These are phyloP conservation scores for Lipomyces japonicus DNA, from an alignment of 805 yeast genomes.

Conservation along the genomic window DNA sequence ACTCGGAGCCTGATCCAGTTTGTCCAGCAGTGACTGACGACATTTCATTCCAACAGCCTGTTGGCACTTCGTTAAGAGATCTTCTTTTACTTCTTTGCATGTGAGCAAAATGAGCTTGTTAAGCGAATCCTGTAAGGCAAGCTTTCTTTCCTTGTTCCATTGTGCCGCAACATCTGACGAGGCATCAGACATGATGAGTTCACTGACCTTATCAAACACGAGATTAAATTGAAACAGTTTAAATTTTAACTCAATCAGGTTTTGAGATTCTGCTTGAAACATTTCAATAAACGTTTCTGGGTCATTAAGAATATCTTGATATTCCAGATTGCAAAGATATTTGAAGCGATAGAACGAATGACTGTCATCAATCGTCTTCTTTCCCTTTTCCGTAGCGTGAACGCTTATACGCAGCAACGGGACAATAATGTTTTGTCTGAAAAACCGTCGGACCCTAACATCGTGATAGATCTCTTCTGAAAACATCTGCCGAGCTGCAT, in stretches of 20 bases:
- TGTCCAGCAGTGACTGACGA: constrained; percentile 62
- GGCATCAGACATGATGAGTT: constrained; percentile 43
- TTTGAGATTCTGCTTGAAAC: constrained; percentile 84
- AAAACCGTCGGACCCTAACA: constrained; percentile 69
- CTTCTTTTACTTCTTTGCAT: constrained; percentile 75
- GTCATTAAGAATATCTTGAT: constrained; percentile 63
- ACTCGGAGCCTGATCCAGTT: constrained; percentile 90
- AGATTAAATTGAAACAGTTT: constrained; percentile 16
- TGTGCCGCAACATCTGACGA: constrained; percentile 63
- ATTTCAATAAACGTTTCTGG: constrained; percentile 86
- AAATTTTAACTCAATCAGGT: constrained; percentile 48
- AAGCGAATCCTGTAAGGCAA: constrained; percentile 63
- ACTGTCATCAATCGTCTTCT: constrained; percentile 67
- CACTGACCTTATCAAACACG: constrained; percentile 40
- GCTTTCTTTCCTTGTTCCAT: constrained; percentile 77
- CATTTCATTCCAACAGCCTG: constrained; percentile 63
- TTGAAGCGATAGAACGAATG: constrained; percentile 86
- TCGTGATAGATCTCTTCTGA: constrained; percentile 78
- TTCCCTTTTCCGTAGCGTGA: constrained; percentile 78
- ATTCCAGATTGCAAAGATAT: constrained; percentile 77
- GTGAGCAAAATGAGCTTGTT: constrained; percentile 63
- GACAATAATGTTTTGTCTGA: constrained; percentile 54
- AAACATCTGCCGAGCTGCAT: constrained; percentile 68
- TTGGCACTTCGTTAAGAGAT: constrained; percentile 71
- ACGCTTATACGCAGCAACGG: constrained; percentile 64